These are phyloP conservation scores for Panicum hallii DNA, from an alignment of 202 grass and related monocot species.

Conservation along the genomic window DNA sequence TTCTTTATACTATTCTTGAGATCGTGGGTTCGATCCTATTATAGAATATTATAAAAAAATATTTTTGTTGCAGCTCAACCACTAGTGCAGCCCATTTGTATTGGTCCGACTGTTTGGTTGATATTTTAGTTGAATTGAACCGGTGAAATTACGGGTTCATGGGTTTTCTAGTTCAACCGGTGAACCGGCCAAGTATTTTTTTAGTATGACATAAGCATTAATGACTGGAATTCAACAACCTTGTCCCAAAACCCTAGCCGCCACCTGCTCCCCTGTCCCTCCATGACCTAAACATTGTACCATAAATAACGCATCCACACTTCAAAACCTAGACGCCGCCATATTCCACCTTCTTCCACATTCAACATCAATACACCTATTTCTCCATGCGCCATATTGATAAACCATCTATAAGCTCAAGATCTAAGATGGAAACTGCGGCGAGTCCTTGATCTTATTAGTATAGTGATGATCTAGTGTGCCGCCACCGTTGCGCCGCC, in stretches of 20 bases:
- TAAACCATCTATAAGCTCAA: background rate
- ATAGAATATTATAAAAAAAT: no score
- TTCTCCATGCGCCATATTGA: background rate
- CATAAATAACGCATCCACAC: background rate
- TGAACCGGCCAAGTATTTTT: background rate
- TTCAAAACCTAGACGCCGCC: background rate
- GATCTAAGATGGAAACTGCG: background rate
- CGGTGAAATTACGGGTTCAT: background rate
- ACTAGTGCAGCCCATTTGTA: no score
- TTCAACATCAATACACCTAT: accelerated
- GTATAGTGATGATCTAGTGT: accelerated
- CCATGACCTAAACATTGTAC: background rate
- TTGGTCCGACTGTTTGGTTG: no score
- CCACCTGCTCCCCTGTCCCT: background rate
- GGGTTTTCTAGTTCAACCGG: background rate
- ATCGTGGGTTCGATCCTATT: no score
- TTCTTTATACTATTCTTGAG: no score
- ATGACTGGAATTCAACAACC: background rate
- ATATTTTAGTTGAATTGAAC: background rate
- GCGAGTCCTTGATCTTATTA: accelerated
- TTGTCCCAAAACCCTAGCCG: background rate
- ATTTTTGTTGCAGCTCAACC: no score
- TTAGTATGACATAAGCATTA: background rate
- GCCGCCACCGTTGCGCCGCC: accelerated
- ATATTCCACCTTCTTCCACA: no score